Evolutionary conservation across 1,284 basidiomycete genomes (phyloP).

Genomic region (Moesziomyces globuligerus): DNA sequence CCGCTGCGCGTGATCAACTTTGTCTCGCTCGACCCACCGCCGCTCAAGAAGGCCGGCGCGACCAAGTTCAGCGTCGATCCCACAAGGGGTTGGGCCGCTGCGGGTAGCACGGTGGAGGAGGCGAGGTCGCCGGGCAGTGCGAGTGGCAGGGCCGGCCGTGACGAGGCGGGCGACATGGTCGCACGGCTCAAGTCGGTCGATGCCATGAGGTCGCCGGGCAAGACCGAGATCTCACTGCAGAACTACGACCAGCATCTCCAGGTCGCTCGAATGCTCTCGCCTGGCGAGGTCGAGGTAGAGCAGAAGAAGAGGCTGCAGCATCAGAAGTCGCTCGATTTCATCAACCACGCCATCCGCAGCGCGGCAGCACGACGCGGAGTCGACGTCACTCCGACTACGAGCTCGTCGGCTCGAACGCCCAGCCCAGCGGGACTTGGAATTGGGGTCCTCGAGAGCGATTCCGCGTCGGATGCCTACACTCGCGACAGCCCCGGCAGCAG

Average conservation of each 20-base stretch:
- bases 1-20: constrained; percentile 82
- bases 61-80: constrained; percentile 12
- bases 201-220: constrained; percentile 55
- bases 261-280: constrained; percentile 20
- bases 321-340: constrained; percentile 66
- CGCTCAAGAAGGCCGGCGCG: constrained; percentile 61
- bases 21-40: constrained; percentile 81
- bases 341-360: constrained; percentile 66
- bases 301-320: constrained; percentile 53
- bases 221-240: constrained; percentile 45
- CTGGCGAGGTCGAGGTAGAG: constrained; percentile 20
- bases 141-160: constrained; percentile 3
- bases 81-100: constrained; percentile 18
- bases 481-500: constrained; percentile 24
- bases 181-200: constrained; percentile 60
- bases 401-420: constrained; percentile 16
- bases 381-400: constrained; percentile 22
- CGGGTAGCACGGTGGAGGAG: constrained; percentile 8
- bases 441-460: constrained; percentile 28
- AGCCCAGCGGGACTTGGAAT: constrained; percentile 61
- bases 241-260: constrained; percentile 30
- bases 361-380: constrained; percentile 61
- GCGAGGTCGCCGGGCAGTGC: constrained; percentile 9
- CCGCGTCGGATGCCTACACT: constrained; percentile 7
- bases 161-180: constrained; percentile 44